phyloP scores from a whole-genome alignment of 495 filamentous ascomycete species.

The Mycothermus thermophilus region DNA sequence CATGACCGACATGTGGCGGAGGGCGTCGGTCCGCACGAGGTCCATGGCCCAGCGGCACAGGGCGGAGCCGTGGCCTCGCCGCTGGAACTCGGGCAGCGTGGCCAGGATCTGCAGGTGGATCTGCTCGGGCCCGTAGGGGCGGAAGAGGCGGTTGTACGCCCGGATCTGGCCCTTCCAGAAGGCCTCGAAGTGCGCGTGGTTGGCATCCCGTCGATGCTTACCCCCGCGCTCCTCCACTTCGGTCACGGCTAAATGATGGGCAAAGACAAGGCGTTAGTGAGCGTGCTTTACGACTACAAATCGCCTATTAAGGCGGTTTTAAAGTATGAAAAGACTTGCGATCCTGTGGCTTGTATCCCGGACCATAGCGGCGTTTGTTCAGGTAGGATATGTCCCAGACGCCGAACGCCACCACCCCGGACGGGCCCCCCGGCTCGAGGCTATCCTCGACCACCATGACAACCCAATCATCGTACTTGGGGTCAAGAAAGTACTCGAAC shows the following conservation, averaged over 20 bases:
- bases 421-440: slow-evolving; percentile 9
- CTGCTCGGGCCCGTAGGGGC: slow-evolving; percentile 16
- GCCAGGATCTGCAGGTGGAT: slow-evolving; percentile 25
- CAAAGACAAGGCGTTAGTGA: no score
- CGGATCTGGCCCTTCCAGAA: slow-evolving; percentile 17
- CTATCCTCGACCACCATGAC: slow-evolving; percentile 24
- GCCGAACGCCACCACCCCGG: slow-evolving; percentile 16
- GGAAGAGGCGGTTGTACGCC: slow-evolving; percentile 17
- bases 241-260: slow-evolving; percentile 10
- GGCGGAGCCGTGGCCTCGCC: slow-evolving; percentile 20
- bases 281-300: no score
- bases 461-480: slow-evolving; percentile 19
- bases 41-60: slow-evolving; percentile 24
- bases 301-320: no score
- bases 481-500: slow-evolving; percentile 22
- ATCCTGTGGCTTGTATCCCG: slow-evolving; percentile 17
- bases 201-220: slow-evolving; percentile 18
- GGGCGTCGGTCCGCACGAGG: slow-evolving; percentile 6
- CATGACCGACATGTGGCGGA: slow-evolving; percentile 19
- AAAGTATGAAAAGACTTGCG: no score
- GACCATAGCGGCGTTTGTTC: slow-evolving; percentile 19
- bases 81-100: slow-evolving; percentile 19
- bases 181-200: slow-evolving; percentile 18
- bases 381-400: slow-evolving; percentile 23
- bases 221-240: slow-evolving; percentile 15